These are phyloP conservation scores for Trichosporon coremiiforme DNA, from an alignment of 1,284 basidiomycete genomes.

Conservation along the genomic window DNA sequence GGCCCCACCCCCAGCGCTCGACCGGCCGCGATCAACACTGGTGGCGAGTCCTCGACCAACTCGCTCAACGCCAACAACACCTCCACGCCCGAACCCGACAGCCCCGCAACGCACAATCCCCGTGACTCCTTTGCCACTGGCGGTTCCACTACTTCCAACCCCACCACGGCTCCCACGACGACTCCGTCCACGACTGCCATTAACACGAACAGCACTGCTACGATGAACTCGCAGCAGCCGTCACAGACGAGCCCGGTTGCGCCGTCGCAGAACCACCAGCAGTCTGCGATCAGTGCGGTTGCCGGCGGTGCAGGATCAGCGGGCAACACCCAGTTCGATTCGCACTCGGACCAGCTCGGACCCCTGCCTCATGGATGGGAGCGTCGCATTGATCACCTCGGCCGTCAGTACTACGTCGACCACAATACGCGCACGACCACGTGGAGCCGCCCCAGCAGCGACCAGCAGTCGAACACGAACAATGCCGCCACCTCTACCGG, in stretches of 20 bases:
- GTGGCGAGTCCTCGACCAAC: conserved; percentile 35
- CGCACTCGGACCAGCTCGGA: conserved; percentile 72
- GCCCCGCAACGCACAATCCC: conserved; percentile 32
- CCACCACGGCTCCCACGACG: conserved; percentile 46
- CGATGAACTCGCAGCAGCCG: conserved; percentile 50
- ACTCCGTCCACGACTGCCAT: conserved; percentile 40
- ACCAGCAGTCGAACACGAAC: conserved; percentile 55
- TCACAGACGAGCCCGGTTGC: conserved; percentile 33
- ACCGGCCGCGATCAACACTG: conserved; percentile 51
- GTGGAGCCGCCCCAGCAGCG: conserved; percentile 71
- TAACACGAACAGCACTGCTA: conserved; percentile 30
- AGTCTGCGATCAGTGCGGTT: conserved; percentile 9
- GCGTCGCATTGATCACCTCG: conserved; percentile 82
- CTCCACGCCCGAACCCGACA: conserved; percentile 31
- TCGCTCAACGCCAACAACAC: conserved; percentile 13
- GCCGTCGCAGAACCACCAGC: conserved; percentile 16
- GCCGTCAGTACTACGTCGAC: conserved; percentile 89
- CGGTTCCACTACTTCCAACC: conserved; percentile 35
- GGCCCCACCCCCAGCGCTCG: conserved; percentile 56
- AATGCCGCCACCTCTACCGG: conserved; percentile 62
- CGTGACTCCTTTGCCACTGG: conserved; percentile 23
- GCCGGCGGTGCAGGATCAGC: conserved; percentile 33
- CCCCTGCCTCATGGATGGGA: conserved; percentile 92
- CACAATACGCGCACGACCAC: conserved; percentile 93
- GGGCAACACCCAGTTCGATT: conserved; percentile 69